Percentiles rank a stretch among this genome's conserved stretches.
phyloP scores from a whole-genome alignment of 306 rosid species.

The Glycine soja region DNA sequence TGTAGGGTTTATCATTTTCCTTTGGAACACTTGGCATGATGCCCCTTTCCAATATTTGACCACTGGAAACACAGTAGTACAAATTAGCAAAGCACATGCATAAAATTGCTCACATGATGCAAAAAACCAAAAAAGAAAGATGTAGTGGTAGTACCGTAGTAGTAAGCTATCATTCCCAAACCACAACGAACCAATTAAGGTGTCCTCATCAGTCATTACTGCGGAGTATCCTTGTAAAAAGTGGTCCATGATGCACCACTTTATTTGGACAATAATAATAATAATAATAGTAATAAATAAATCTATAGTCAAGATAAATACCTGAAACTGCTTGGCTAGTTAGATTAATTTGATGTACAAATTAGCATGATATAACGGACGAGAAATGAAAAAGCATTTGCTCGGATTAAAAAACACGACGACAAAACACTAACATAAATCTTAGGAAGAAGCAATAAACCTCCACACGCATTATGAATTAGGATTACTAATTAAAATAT shows the following conservation, averaged over 20 bases:
- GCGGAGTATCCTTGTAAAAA: neutral
- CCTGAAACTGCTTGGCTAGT: no score
- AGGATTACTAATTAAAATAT: neutral
- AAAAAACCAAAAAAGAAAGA: neutral
- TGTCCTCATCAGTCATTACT: neutral
- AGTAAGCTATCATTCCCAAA: constrained; percentile 44
- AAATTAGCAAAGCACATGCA: neutral
- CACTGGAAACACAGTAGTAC: neutral
- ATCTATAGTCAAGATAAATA: no score
- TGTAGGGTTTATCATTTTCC: neutral
- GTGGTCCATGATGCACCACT: neutral
- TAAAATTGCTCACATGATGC: neutral
- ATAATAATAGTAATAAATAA: no score
- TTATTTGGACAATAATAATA: no score
- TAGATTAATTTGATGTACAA: no score
- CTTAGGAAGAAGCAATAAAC: no score
- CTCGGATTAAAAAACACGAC: no score
- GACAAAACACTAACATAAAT: no score
- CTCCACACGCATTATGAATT: no score
- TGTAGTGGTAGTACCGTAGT: no score
- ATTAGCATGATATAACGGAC: no score
- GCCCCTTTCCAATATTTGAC: constrained; percentile 52
- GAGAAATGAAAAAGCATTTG: no score
- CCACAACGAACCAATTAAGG: constrained; percentile 38
- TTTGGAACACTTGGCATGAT: neutral